Percentiles rank a stretch among this genome's conserved stretches.
phyloP scores from a whole-genome alignment of 352 stramenopile species.

The Pythium aristosporum region DNA sequence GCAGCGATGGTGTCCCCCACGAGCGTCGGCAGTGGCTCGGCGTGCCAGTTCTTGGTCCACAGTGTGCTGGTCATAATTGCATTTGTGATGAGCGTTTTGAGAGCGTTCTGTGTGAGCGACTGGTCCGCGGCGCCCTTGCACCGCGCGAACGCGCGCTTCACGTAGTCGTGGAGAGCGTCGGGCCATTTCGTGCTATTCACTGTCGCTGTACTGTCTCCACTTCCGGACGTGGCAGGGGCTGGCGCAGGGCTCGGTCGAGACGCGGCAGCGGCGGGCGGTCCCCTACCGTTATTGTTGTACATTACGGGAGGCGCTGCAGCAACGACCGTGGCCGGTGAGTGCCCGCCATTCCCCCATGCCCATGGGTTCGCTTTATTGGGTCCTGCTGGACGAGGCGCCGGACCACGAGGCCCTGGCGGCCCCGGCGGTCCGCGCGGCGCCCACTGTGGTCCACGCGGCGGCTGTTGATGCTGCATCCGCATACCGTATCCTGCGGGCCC shows the following conservation, averaged over 20 bases:
- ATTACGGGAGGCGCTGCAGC: slow-evolving; percentile 50
- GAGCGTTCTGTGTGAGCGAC: slow-evolving; percentile 64
- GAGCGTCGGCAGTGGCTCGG: slow-evolving; percentile 69
- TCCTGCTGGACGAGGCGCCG: slow-evolving; percentile 18
- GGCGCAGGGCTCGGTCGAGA: not conserved
- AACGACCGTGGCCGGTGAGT: slow-evolving; percentile 18
- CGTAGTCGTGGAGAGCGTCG: slow-evolving; percentile 80
- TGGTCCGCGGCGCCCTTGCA: slow-evolving; percentile 80
- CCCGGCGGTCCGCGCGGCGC: slow-evolving; percentile 11
- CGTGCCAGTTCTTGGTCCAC: slow-evolving; percentile 84
- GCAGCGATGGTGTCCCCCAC: slow-evolving; percentile 42
- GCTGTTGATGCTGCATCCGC: slow-evolving; percentile 13
- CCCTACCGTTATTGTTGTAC: slow-evolving; percentile 26
- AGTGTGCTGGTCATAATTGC: slow-evolving; percentile 82
- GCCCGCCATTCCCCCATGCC: slow-evolving; percentile 66
- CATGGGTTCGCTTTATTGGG: slow-evolving; percentile 43
- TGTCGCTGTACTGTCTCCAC: slow-evolving; percentile 7
- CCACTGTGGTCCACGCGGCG: slow-evolving; percentile 16
- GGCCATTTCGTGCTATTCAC: slow-evolving; percentile 73
- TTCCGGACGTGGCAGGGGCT: slow-evolving; percentile 15
- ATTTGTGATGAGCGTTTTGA: slow-evolving; percentile 84
- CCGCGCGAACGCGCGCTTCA: slow-evolving; percentile 80
- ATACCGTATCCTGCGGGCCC: slow-evolving; percentile 16
- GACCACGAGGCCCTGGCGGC: slow-evolving; percentile 15
- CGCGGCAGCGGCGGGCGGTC: not conserved